Percentiles rank a stretch among this genome's conserved stretches.
Evolutionary conservation across 345 rosid species (phyloP).

Genomic region (Laguncularia racemosa): DNA sequence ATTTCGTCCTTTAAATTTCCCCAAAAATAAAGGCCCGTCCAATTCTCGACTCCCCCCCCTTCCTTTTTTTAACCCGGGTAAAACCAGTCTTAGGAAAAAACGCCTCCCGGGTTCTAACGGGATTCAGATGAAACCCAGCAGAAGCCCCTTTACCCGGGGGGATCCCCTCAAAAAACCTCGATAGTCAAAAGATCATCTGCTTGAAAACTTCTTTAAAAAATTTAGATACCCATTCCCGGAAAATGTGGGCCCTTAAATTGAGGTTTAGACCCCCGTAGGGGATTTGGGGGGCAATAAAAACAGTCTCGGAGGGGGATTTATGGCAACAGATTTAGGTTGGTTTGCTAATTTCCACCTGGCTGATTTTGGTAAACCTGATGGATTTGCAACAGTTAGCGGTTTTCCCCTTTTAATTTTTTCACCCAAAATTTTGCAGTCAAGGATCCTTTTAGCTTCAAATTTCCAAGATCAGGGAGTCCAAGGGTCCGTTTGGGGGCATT

Average conservation of each 20-base stretch:
- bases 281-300: conserved; percentile 35
- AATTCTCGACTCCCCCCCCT: conserved; percentile 56
- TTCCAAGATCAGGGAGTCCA: conserved; percentile 12
- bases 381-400: conserved; percentile 2
- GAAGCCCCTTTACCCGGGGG: conserved; percentile 41
- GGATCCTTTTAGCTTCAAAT: conserved; percentile 43
- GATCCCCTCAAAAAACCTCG: conserved; percentile 57
- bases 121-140: conserved; percentile 26
- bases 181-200: conserved; percentile 49
- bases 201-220: conserved; percentile 41
- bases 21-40: conserved; percentile 66
- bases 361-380: conserved; percentile 17
- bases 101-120: conserved; percentile 37
- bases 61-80: conserved; percentile 43
- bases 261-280: conserved; percentile 42
- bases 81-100: conserved; percentile 32
- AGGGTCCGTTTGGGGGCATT: conserved; percentile 26
- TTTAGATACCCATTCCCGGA: conserved; percentile 53
- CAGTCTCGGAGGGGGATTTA: conserved; percentile 35
- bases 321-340: conserved; percentile 17
- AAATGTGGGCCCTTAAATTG: conserved; percentile 40
- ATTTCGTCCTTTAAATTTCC: conserved; percentile 67
- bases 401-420: conserved; percentile 41
- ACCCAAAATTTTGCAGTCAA: conserved; percentile 71
- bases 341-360: conserved; percentile 40